Evolutionary conservation across 2,329 filamentous ascomycete species (phyloP), one percentile per base, ranked within the genome.

Genomic region (Teratosphaeriaceae sp.): DNA sequence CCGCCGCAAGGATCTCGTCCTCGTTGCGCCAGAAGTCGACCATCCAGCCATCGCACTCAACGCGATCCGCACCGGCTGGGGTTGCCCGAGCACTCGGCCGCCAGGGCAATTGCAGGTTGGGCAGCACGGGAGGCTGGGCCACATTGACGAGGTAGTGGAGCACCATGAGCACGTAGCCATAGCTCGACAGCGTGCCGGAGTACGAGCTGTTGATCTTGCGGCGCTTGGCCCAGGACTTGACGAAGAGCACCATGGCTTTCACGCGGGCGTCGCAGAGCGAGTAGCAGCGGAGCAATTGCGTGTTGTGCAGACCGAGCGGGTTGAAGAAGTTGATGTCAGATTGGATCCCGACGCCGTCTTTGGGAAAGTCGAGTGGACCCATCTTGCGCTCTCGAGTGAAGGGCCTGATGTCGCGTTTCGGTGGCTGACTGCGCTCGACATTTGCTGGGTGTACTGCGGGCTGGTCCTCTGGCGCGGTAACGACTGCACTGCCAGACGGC

Each of bases 251-350:
- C 68, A 95, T 78, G 1, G 81, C 79, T 18, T 79, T 76, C 4
- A 95, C 86, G 9, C 89, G 81, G 3, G 77, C 67, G 59, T 96
- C 89, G 16, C 84, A 85, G 43, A 79, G 76, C 2, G 84, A 83
- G 65, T 96, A 96, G 62, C 86, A 90, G 29, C 85, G 80, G 22
- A 96, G 75, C 29, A 96, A 77, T 24, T 79, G 69, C 0, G 88
- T 94, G 62, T 95, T 95, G 51, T 92, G 84, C 2, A 94, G 71
- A 1, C 83, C 88, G 2, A 95, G 76, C 34, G 85, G 80, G 15
- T 88, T 88, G 1, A 84, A 84, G 60, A 95, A 95, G 63, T 94
- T 94, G 71, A 96, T 87, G 59, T 95, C 88, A 60, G 86, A 92
- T 60, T 89, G 85, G 12, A 90, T 85, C n/a, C 88, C 88, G 21